Base-by-base conservation (phyloP, 1,284 basidiomycete species). In the Austroboletus niveus region DNA sequence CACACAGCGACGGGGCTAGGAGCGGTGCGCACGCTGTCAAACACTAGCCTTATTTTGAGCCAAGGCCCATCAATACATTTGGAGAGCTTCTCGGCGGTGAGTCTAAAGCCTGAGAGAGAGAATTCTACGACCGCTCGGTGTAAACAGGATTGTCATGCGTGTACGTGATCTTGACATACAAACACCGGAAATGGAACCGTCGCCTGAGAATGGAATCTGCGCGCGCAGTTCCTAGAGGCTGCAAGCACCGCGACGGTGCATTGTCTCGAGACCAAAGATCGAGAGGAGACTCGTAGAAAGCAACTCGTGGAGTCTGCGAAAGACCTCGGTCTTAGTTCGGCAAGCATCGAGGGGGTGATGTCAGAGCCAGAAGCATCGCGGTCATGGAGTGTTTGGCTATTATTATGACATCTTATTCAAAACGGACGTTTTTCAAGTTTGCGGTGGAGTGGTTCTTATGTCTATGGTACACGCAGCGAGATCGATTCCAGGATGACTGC, bases 91-190 rank as follows among this genome's bases (percentile, higher is more conserved):
- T 48, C 43, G 45, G 47, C 48, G 53, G 58, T 46, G 48, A 64
- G 53, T 50, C 49, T 55, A 57, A 53, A 56, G 60, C 61, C 52
- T 66, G 65, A 57, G 66, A 63, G 66, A 63, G 43, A 56, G 42
- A 52, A 48, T 43, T 31, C 32, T 39, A 39, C 14, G 60, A 52
- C 53, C 46, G 43, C 48, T 47, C 43, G 31, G 45, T 48, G 53
- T 47, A 49, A 48, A 46, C 36, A 66, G 47, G 38, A 39, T 42
- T 29, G 55, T 32, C 32, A 47, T 49, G 46, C 22, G 32, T 53
- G 53, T 66, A 66, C 65, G 65, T 70, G 56, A 66, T 68, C 29
- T 49, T 40, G 52, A 42, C 46, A 49, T 54, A 52, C 61, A 49
- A 54, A 39, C 45, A 48, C 47, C 47, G 41, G 45, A 51, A 53